Conservation (phyloP, 192 early-diverging fungal species). For the Blastocladiella britannica region DNA sequence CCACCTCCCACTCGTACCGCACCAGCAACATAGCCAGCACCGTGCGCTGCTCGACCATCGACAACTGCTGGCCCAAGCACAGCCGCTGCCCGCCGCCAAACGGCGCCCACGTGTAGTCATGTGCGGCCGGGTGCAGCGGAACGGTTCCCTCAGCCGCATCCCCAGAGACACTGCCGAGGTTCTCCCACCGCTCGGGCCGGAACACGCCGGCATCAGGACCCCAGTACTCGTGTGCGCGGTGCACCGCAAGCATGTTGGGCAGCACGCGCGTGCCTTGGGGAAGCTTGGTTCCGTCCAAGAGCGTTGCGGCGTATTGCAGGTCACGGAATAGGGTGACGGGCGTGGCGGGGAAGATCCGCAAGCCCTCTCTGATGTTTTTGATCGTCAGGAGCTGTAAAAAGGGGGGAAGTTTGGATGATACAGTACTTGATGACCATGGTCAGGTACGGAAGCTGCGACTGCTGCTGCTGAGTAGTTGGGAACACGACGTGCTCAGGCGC, state of each 20-base stretch:
- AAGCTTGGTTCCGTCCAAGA: slow-evolving; percentile 12
- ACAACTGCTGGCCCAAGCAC: too few species aligned
- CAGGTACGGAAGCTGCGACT: background rate
- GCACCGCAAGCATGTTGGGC: slow-evolving; percentile 21
- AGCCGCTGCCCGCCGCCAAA: background rate
- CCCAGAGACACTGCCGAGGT: too few species aligned
- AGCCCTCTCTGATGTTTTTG: too few species aligned
- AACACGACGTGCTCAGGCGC: background rate
- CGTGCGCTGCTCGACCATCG: too few species aligned
- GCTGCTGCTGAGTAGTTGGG: background rate
- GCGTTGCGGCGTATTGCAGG: too few species aligned
- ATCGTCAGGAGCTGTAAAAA: too few species aligned
- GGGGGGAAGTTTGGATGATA: too few species aligned
- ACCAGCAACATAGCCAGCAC: background rate
- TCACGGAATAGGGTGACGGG: too few species aligned
- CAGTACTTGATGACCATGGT: background rate
- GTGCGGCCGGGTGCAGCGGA: background rate
- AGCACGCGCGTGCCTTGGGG: slow-evolving; percentile 15
- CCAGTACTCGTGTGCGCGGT: slow-evolving; percentile 19
- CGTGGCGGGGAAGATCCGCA: too few species aligned
- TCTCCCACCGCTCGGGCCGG: slow-evolving; percentile 23
- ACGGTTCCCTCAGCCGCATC: background rate
- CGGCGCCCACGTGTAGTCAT: background rate
- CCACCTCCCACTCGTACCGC: too few species aligned
- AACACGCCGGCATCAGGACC: slow-evolving; percentile 20